phyloP scores from a whole-genome alignment of 176 grass and related monocot genomes.

The Pontederia paniculata region DNA sequence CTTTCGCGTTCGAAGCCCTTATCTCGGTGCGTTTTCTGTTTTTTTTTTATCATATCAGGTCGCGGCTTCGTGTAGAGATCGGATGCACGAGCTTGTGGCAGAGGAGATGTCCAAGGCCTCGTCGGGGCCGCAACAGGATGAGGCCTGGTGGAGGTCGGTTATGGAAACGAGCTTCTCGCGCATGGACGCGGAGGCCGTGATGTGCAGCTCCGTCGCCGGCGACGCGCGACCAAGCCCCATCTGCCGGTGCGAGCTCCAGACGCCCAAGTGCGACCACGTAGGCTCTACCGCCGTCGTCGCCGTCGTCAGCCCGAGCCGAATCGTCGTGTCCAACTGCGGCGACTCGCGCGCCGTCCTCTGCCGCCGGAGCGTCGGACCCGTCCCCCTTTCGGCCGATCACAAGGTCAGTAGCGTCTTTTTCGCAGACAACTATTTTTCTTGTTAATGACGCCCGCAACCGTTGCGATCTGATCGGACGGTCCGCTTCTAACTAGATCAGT shows the following conservation, averaged over 20 bases:
- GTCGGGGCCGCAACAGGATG: neutral
- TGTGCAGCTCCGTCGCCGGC: neutral
- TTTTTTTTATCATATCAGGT: constrained; percentile 42
- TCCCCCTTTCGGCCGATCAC: constrained; percentile 73
- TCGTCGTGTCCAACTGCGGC: constrained; percentile 74
- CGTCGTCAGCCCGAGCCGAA: constrained; percentile 35
- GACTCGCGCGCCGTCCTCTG: constrained; percentile 80
- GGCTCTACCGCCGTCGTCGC: constrained; percentile 88
- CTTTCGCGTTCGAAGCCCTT: neutral
- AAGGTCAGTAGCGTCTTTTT: constrained; percentile 33
- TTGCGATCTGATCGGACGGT: neutral
- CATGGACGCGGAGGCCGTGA: constrained; percentile 66
- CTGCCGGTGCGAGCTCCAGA: constrained; percentile 69
- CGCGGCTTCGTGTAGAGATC: constrained; percentile 43
- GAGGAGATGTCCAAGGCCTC: constrained; percentile 29
- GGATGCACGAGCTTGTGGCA: constrained; percentile 72
- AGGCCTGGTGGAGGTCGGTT: constrained; percentile 23
- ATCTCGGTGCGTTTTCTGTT: neutral
- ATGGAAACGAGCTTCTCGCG: constrained; percentile 69
- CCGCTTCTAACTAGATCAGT: neutral
- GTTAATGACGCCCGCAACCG: neutral
- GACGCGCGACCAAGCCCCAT: constrained; percentile 3
- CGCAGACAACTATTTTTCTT: neutral
- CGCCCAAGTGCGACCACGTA: constrained; percentile 66
- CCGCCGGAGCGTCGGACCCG: constrained; percentile 31